Evolutionary conservation across 2,329 filamentous ascomycete species (phyloP).

Genomic region (Aspergillus fumigatus): DNA sequence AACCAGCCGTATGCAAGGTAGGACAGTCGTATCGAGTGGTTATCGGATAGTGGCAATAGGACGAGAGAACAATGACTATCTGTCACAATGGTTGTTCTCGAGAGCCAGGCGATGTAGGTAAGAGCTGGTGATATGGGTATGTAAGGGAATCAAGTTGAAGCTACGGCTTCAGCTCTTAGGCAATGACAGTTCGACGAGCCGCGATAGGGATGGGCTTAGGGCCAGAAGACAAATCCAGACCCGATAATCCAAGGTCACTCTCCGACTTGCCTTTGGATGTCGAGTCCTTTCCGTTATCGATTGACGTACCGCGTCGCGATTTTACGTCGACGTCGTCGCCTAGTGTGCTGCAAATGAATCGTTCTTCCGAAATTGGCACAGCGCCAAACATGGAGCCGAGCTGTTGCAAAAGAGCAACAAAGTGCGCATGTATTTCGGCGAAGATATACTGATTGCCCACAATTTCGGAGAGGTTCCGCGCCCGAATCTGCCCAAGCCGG

Average conservation of each 20-base stretch:
- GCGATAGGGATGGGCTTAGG: slow-evolving; percentile 37
- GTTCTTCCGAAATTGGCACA: slow-evolving; percentile 39
- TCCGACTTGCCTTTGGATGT: slow-evolving; percentile 15
- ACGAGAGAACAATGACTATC: background rate
- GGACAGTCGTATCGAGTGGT: background rate
- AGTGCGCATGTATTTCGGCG: slow-evolving; percentile 52
- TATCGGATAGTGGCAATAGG: background rate
- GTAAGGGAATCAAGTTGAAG: background rate
- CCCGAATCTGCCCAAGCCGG: slow-evolving; percentile 49
- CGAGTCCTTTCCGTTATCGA: slow-evolving; percentile 14
- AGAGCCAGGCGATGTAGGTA: background rate
- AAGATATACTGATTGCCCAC: slow-evolving; percentile 57
- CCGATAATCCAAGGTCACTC: slow-evolving; percentile 30
- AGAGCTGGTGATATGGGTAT: background rate
- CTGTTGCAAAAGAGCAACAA: slow-evolving; percentile 48
- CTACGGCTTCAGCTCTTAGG: slow-evolving; percentile 18
- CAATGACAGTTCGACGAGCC: slow-evolving; percentile 32
- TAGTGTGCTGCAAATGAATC: slow-evolving; percentile 38
- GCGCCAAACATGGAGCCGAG: slow-evolving; percentile 45
- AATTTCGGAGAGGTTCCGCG: slow-evolving; percentile 55
- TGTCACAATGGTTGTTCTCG: background rate
- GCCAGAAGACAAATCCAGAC: slow-evolving; percentile 29
- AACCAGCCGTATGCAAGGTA: background rate
- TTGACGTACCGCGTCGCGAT: slow-evolving; percentile 21
- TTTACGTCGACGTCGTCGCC: slow-evolving; percentile 23